Evolutionary conservation across 345 rosid genomes (phyloP), one percentile per base, ranked within the genome.

Genomic region (Arabis hirsuta): DNA sequence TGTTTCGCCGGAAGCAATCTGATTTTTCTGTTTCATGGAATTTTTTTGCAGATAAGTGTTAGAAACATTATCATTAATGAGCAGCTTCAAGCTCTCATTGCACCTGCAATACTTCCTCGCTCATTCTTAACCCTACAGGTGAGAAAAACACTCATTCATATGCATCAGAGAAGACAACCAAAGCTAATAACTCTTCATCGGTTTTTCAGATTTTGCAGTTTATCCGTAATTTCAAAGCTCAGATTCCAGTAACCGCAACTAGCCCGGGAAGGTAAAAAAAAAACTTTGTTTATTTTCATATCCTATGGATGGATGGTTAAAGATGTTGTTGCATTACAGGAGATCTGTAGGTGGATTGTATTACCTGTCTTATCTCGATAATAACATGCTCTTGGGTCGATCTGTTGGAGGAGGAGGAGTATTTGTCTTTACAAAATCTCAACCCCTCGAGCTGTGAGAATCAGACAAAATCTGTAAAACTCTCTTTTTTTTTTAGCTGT

Each of bases 351-450:
- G 92, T 63, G 96, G 98, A 69, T 75, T 94, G 16, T 94, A 90
- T 83, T 94, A 90, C 82, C 90, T 90, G 48, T 90, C 96, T 3
- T 94, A 86, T 73, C 85, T 90, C 69, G 97, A 90, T 67, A 58
- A 63, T 20, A 81, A 90, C 58, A 85, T 94, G 97, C 95, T 87
- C 67, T 69, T 94, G 81, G 97, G 97, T 24, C 90, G 97, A 10
- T 81, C 97, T 8, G 90, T 90, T 56, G 98, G 98, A 51, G 91
- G 98, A 46, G 98, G 97, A n/a, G 97, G 98, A 60, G 86, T 88
- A 20, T 90, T 93, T 76, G 83, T 93, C 55, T 93, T 93, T 75
- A 89, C 94, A 32, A 85, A 74, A 73, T 83, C 94, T 77, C 96
- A 90, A 78, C 86, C 96, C 55, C 87, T 93, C 4, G 53, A 85